Evolutionary conservation across 805 yeast genomes (phyloP).

Genomic region (Kregervanrija fluxuum): DNA sequence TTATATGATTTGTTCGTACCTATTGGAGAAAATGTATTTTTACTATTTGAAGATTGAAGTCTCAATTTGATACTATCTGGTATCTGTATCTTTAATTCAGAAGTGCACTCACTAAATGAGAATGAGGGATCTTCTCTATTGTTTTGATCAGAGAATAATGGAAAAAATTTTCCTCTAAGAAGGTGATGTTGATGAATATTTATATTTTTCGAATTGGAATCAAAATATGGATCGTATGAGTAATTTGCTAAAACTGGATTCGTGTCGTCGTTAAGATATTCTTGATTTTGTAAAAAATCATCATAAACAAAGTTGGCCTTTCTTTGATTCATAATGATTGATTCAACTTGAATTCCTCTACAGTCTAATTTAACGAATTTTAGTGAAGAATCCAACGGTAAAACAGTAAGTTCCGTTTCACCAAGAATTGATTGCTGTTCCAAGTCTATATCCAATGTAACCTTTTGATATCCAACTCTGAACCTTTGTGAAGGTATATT

Average conservation of each 20-base stretch:
- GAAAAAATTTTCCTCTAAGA: conserved; percentile 44
- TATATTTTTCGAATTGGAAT: conserved; percentile 34
- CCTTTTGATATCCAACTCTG: conserved; percentile 78
- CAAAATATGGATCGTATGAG: conserved; percentile 28
- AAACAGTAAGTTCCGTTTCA: conserved; percentile 71
- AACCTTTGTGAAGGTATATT: conserved; percentile 36
- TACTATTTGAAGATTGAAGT: conserved; percentile 42
- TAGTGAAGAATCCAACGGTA: conserved; percentile 59
- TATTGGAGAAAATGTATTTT: conserved; percentile 27
- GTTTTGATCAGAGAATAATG: conserved; percentile 42
- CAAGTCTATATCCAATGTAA: conserved; percentile 72
- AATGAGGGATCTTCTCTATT: conserved; percentile 22
- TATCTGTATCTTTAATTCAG: conserved; percentile 54
- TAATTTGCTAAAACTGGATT: conserved; percentile 26
- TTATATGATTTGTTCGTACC: conserved; percentile 28
- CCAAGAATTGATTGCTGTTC: conserved; percentile 55
- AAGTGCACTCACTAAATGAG: conserved; percentile 36
- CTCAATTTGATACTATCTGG: conserved; percentile 63
- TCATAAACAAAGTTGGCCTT: conserved; percentile 47
- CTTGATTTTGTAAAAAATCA: conserved; percentile 39
- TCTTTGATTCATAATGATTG: conserved; percentile 58
- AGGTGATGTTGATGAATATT: conserved; percentile 52
- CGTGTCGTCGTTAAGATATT: conserved; percentile 25
- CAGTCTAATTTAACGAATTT: conserved; percentile 68
- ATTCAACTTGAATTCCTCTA: conserved; percentile 59